phyloP scores from a whole-genome alignment of 2,329 filamentous ascomycete species.

The Aspergillus sp. region DNA sequence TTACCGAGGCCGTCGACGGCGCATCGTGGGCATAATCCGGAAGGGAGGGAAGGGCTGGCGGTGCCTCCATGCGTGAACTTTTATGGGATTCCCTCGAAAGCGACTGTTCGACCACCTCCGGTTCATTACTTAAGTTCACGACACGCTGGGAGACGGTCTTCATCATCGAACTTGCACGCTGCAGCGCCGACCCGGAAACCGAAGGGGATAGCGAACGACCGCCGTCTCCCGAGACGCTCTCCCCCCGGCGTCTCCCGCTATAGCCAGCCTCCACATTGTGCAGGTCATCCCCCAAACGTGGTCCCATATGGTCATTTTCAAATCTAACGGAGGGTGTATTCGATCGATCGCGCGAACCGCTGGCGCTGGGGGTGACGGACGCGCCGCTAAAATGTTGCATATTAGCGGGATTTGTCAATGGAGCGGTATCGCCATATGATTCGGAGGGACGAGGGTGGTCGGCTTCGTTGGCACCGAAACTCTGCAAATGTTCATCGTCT shows the following conservation, averaged over 20 bases:
- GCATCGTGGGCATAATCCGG: conserved; percentile 47
- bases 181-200: conserved; percentile 61
- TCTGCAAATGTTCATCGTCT: conserved; percentile 30
- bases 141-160: conserved; percentile 93
- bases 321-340: conserved; percentile 58
- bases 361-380: conserved; percentile 37
- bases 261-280: conserved; percentile 60
- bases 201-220: conserved; percentile 63
- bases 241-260: conserved; percentile 54
- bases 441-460: conserved; percentile 55
- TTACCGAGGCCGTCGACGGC: conserved; percentile 32
- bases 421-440: conserved; percentile 56
- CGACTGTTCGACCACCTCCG: conserved; percentile 74
- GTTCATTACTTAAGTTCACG: conserved; percentile 94
- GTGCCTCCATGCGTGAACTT: conserved; percentile 53
- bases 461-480: conserved; percentile 42
- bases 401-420: conserved; percentile 57
- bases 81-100: conserved; percentile 56
- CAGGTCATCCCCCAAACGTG: conserved; percentile 61
- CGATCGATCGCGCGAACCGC: conserved; percentile 45
- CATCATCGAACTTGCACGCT: conserved; percentile 72
- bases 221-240: conserved; percentile 47
- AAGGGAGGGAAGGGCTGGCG: conserved; percentile 52
- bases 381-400: conserved; percentile 59
- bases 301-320: conserved; percentile 40